Evolutionary conservation across 306 rosid genomes (phyloP).

Genomic region (Inga oerstediana): DNA sequence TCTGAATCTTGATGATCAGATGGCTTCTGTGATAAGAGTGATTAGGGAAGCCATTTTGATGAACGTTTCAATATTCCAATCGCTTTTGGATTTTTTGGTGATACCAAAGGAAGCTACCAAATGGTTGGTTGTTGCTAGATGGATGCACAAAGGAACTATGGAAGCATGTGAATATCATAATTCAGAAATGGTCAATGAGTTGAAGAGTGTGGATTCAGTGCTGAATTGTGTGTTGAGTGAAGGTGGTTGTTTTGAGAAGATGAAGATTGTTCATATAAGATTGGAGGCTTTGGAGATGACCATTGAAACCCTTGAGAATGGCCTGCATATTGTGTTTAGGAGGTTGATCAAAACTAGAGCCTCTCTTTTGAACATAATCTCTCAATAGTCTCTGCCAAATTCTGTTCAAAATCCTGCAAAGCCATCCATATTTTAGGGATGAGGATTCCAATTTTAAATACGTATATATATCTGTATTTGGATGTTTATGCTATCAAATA

Average conservation of each 20-base stretch:
- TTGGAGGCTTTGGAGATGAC: conserved; percentile 56
- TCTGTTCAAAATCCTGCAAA: conserved; percentile 24
- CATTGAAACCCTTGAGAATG: conserved; percentile 57
- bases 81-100: conserved; percentile 42
- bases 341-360: conserved; percentile 63
- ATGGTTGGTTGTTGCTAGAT: conserved; percentile 50
- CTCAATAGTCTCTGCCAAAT: conserved; percentile 36
- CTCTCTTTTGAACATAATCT: conserved; percentile 58
- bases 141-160: conserved; percentile 45
- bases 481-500: background rate
- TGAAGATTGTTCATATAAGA: conserved; percentile 31
- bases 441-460: conserved; percentile 22
- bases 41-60: conserved; percentile 39
- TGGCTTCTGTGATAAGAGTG: conserved; percentile 28
- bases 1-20: conserved; percentile 43
- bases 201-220: conserved; percentile 49
- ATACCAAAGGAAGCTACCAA: conserved; percentile 39
- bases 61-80: conserved; percentile 48
- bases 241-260: conserved; percentile 37
- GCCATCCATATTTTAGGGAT: conserved; percentile 53
- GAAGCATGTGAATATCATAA: conserved; percentile 39
- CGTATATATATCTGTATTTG: background rate
- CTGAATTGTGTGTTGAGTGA: conserved; percentile 27
- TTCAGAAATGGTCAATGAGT: conserved; percentile 42
- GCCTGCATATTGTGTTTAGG: conserved; percentile 59